Base-by-base conservation (phyloP, 208 protist genomes). In the Leishmania tarentolae region DNA sequence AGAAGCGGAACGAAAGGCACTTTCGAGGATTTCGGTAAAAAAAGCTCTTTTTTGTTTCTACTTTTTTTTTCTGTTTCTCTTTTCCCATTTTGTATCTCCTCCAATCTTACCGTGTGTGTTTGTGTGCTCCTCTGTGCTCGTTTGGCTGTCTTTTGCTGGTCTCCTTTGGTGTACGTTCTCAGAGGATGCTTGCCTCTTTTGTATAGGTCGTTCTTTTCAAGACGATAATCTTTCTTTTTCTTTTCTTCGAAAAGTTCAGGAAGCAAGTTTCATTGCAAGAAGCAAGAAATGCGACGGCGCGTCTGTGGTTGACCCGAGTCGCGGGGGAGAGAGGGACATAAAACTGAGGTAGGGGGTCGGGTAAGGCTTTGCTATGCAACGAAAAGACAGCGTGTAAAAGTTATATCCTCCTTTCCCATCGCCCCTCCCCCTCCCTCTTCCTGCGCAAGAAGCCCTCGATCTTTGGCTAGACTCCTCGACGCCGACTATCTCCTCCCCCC, bases 11-110 rank as follows among this genome's bases (percentile, higher is more conserved):
- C 5, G 35, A 61, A 61, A 0, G 50, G 72, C n/a, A 15, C 31
- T 37, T 28, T n/a, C 40, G 11, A 28, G 9, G 19, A 31, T 76
- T 57, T 63, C n/a, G 42, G 40, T n/a, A n/a, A 61, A 47, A 11
- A 2, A 76, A 28, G 17, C 9, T 24, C n/a, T 21, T 0, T 46
- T 61, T 13, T 61, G 28, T 76, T 28, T 35, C 52, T 17, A 9
- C n/a, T 53, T 6, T 46, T 75, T 59, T 46, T 42, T 40, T 17
- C 31, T 40, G 31, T n/a, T 37, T 70, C 37, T 28, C 31, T 37
- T 46, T 28, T 9, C 69, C 21, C 69, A 9, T 74, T 35, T 71
- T n/a, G 46, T 83, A 47, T 72, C 83, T 75, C 79, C 59, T 9
- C 83, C 37, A 59, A 13, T 53, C 44, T 73, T 4, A 21, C 13